These are phyloP conservation scores for Podospora fimiseda DNA, from an alignment of 495 filamentous ascomycete genomes.

Conservation along the genomic window DNA sequence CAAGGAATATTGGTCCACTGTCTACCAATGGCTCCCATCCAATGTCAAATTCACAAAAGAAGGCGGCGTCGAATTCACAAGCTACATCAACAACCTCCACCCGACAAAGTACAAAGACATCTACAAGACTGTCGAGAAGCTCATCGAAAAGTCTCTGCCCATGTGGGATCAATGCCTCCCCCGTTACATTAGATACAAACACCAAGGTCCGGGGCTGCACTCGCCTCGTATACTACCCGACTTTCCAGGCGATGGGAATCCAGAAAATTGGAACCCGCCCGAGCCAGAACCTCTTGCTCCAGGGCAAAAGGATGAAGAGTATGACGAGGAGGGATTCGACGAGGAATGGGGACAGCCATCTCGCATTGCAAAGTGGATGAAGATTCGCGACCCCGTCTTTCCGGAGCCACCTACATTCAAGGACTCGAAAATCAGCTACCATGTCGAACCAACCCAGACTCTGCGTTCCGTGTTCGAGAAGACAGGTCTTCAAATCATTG, in stretches of 20 bases:
- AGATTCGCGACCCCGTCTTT: conserved; percentile 25
- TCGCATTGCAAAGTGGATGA: conserved; percentile 27
- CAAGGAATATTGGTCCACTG: conserved; percentile 39
- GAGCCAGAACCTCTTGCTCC: too few species aligned
- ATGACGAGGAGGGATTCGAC: too few species aligned
- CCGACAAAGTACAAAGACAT: conserved; percentile 41
- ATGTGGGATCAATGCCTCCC: conserved; percentile 45
- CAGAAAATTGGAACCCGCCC: too few species aligned
- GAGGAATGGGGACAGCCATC: neutral
- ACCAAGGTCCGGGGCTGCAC: conserved; percentile 33
- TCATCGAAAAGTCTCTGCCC: conserved; percentile 46
- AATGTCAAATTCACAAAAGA: conserved; percentile 42
- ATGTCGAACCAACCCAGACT: conserved; percentile 19
- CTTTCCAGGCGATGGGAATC: too few species aligned
- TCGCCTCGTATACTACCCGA: too few species aligned
- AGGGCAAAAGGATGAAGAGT: too few species aligned
- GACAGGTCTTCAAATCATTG: conserved; percentile 53
- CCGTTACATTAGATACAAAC: conserved; percentile 24
- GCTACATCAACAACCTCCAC: conserved; percentile 64
- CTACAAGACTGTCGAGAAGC: conserved; percentile 49
- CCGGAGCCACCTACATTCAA: conserved; percentile 3
- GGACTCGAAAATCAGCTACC: conserved; percentile 32
- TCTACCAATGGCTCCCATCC: conserved; percentile 58
- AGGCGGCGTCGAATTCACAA: conserved; percentile 58
- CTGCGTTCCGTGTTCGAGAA: conserved; percentile 33